phyloP scores from a whole-genome alignment of 805 yeast genomes.

The Lachancea lanzarotensis region DNA sequence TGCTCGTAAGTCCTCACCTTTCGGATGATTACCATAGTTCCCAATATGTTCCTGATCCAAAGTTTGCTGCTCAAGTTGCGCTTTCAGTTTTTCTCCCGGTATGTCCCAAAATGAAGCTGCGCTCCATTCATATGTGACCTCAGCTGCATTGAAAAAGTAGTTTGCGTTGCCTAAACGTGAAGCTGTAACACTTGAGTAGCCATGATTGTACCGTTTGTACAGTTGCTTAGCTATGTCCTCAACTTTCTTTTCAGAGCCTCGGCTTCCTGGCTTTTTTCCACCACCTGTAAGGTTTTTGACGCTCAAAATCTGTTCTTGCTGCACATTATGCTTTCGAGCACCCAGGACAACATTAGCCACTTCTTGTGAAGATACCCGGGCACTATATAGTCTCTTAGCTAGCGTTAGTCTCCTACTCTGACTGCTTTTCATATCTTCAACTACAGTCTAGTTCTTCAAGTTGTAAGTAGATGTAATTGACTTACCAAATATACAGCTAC shows the following conservation, averaged over 20 bases:
- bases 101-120: constrained; percentile 45
- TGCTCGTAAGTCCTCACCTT: constrained; percentile 15
- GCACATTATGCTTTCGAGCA: not conserved
- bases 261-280: not conserved
- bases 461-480: not conserved
- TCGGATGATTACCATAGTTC: not conserved
- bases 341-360: not conserved
- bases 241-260: not conserved
- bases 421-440: not conserved
- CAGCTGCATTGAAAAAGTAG: constrained; percentile 42
- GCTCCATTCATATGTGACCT: constrained; percentile 54
- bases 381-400: not conserved
- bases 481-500: not conserved
- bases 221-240: not conserved
- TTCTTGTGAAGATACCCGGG: not conserved
- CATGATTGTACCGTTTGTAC: constrained; percentile 13
- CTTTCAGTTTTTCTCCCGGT: constrained; percentile 36
- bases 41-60: not conserved
- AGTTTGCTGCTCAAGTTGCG: constrained; percentile 9
- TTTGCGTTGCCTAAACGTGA: constrained; percentile 25
- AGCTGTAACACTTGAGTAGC: constrained; percentile 15
- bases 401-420: not conserved
- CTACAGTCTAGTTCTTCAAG: not conserved
- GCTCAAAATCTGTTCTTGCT: too few species aligned
- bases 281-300: not conserved